Conservation (phyloP, 1,284 basidiomycete genomes). For the Waitea zeae region DNA sequence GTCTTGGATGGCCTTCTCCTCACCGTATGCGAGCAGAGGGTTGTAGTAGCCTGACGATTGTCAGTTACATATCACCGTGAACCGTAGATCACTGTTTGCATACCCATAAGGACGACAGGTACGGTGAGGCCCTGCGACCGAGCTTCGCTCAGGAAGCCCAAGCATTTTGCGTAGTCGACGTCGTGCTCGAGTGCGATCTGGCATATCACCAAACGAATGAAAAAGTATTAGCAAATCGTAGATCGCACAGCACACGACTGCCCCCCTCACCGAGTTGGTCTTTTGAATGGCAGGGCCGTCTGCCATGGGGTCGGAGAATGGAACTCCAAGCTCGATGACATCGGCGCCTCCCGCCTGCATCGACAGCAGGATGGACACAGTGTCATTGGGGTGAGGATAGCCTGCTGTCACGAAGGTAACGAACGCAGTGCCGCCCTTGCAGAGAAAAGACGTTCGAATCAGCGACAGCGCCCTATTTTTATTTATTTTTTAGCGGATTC, state of each 20-base stretch:
- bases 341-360: slow-evolving; percentile 90
- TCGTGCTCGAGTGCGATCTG: slow-evolving; percentile 73
- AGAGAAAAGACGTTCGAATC: slow-evolving; percentile 3
- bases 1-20: slow-evolving; percentile 84
- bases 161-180: slow-evolving; percentile 60
- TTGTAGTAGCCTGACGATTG: slow-evolving; percentile 99
- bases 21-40: slow-evolving; percentile 87
- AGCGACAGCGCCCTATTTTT: too few species aligned
- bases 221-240: slow-evolving; percentile 1
- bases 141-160: slow-evolving; percentile 69
- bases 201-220: slow-evolving; percentile 3
- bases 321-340: slow-evolving; percentile 91
- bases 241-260: slow-evolving; percentile 6
- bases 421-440: slow-evolving; percentile 55
- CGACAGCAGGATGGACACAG: slow-evolving; percentile 77
- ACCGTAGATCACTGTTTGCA: slow-evolving; percentile 9
- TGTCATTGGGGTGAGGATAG: slow-evolving; percentile 63
- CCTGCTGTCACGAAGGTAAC: slow-evolving; percentile 89
- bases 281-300: slow-evolving; percentile 89
- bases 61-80: slow-evolving; percentile 1
- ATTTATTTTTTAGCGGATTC: too few species aligned
- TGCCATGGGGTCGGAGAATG: slow-evolving; percentile 93
- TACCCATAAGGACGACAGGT: slow-evolving; percentile 91
- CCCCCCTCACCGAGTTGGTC: slow-evolving; percentile 63
- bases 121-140: slow-evolving; percentile 66